Base-by-base conservation (phyloP, 2,329 filamentous ascomycete genomes). In the Colletotrichum scovillei region DNA sequence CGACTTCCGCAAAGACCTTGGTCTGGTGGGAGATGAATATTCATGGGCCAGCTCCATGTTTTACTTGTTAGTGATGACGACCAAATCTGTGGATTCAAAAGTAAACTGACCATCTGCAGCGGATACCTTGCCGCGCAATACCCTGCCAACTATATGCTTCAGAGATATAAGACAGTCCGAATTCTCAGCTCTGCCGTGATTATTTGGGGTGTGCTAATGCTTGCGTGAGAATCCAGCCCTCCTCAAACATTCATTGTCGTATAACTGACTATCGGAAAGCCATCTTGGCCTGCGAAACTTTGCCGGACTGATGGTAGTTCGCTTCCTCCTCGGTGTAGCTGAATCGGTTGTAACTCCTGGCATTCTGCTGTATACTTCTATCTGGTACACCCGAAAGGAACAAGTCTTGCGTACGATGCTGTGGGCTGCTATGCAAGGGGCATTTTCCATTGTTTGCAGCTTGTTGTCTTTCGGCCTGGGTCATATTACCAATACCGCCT, bases 381-480 rank as follows among this genome's bases (percentile, higher is more conserved):
- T 72, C 42, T 75, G 69, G 57, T 75, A 75, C 68, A 75, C 68
- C 16, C 38, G 72, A 5, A 35, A 66, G 35, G 65, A 75, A 38
- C 71, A 74, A 28, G 65, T 75, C n/a, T 46, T 71, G 30, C 68
- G 68, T 8, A 72, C 67, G 16, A 67, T 66, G 32, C 57, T 64
- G 11, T 55, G 52, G 52, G 52, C 52, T 26, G 52, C 52, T 22
- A 55, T 55, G 52, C 52, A 55, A 26, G 76, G 76, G 4, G 38
- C 65, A 9, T 77, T 75, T 42, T 72, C 67, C 24, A 76, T 77
- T 49, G 38, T 78, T n/a, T 62, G 69, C 11, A 71, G 69, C n/a
- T 53, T 77, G 53, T 30, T 77, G 28, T 76, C 71, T 16, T 79
- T 75, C 38, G 77, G 77, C 1, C 72, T 78, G 3, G 77, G 77